Conservation (phyloP, 257 asterid species). For the Solanum infundibuliforme region DNA sequence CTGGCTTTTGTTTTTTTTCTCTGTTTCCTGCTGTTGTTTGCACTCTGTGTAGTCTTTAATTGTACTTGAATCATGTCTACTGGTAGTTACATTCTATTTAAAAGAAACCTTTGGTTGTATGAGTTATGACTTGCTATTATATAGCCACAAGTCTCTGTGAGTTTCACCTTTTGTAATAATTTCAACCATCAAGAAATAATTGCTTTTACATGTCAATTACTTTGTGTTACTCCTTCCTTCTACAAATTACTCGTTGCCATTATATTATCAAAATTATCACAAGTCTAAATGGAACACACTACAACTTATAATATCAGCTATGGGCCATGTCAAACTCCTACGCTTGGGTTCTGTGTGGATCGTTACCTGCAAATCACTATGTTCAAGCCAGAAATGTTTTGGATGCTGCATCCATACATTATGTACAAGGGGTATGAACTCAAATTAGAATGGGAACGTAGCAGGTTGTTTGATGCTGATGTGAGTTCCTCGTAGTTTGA, state of each 20-base stretch:
- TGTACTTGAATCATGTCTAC: background rate
- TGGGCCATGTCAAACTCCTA: slow-evolving; percentile 96
- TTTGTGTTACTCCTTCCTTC: background rate
- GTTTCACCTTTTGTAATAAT: background rate
- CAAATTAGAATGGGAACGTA: slow-evolving; percentile 81
- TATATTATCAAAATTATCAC: background rate
- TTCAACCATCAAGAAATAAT: background rate
- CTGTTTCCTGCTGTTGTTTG: background rate
- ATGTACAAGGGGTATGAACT: slow-evolving; percentile 70
- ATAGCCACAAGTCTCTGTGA: background rate
- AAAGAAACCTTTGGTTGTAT: background rate
- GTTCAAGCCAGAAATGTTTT: slow-evolving; percentile 75
- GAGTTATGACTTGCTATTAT: background rate
- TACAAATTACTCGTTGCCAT: background rate
- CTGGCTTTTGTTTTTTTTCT: background rate
- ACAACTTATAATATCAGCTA: slow-evolving; percentile 44
- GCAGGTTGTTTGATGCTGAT: slow-evolving; percentile 65
- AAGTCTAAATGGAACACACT: background rate
- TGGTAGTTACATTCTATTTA: background rate
- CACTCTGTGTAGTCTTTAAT: background rate
- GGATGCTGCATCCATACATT: slow-evolving; percentile 71
- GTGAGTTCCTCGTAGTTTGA: slow-evolving; percentile 28
- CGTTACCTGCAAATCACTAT: slow-evolving; percentile 71
- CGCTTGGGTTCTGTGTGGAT: slow-evolving; percentile 88
- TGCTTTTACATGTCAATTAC: background rate